A percentile compares a stretch with the other conserved stretches of the same genome.
These are phyloP conservation scores for Musa troglodytarum DNA, from an alignment of 176 grass and related monocot genomes.

Conservation along the genomic window DNA sequence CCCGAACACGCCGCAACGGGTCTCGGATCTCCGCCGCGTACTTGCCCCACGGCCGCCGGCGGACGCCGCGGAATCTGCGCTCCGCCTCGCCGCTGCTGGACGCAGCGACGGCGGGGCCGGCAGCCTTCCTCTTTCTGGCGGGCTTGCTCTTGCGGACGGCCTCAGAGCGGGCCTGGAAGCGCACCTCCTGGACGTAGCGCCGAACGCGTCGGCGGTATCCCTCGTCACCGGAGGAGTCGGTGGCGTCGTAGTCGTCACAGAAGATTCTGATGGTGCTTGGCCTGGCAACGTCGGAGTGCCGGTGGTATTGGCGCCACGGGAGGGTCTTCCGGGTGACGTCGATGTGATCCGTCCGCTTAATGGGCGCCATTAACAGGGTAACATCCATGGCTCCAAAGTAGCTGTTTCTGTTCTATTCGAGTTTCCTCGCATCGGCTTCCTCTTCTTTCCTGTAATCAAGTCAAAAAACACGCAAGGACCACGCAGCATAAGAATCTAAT, in stretches of 20 bases:
- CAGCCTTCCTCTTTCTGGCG: constrained; percentile 33
- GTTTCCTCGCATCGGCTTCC: background rate
- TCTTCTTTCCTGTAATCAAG: background rate
- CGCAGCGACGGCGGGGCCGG: background rate
- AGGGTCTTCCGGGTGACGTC: constrained; percentile 37
- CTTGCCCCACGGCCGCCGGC: constrained; percentile 82
- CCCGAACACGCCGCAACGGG: constrained; percentile 55
- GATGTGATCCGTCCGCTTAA: constrained; percentile 70
- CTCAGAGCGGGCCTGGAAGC: constrained; percentile 25
- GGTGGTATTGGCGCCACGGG: background rate
- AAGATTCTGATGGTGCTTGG: constrained; percentile 46
- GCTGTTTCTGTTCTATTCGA: background rate
- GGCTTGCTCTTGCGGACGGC: constrained; percentile 20
- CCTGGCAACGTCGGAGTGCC: background rate
- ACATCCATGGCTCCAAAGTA: constrained; percentile 7
- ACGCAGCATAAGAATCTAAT: background rate
- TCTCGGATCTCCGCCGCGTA: constrained; percentile 97
- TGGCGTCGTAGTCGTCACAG: constrained; percentile 80
- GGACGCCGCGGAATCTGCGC: constrained; percentile 73
- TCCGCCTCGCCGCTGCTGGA: constrained; percentile 15
- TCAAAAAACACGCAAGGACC: background rate
- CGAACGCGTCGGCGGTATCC: constrained; percentile 38
- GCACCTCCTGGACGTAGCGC: constrained; percentile 84
- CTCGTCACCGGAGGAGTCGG: constrained; percentile 63
- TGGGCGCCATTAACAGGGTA: constrained; percentile 1